phyloP scores from a whole-genome alignment of 2,329 filamentous ascomycete species.

The Monosporascus sp. region DNA sequence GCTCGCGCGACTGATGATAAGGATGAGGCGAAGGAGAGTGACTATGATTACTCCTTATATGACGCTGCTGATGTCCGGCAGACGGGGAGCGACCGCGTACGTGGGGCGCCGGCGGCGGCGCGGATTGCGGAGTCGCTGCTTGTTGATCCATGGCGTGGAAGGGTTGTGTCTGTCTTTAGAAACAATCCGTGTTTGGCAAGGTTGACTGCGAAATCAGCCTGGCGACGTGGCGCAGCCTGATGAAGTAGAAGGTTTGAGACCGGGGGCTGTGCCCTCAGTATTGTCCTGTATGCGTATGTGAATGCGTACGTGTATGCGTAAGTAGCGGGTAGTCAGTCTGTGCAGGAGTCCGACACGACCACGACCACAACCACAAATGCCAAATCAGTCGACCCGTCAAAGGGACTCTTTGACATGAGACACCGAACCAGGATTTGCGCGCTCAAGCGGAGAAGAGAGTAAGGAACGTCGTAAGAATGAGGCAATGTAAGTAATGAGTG shows the following conservation, averaged over 20 bases:
- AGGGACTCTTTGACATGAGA: neutral
- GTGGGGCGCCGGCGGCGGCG: neutral
- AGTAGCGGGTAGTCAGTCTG: neutral
- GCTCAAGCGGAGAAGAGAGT: neutral
- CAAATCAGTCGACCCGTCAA: neutral
- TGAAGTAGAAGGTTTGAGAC: conserved; percentile 11
- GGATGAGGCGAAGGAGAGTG: conserved; percentile 59
- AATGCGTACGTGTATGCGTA: neutral
- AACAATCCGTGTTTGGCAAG: conserved; percentile 19
- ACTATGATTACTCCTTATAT: conserved; percentile 64
- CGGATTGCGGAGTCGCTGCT: conserved; percentile 9
- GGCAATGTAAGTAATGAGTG: neutral
- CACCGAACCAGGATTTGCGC: neutral
- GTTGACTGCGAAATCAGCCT: conserved; percentile 27
- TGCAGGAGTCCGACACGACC: neutral
- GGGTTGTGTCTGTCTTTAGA: conserved; percentile 31
- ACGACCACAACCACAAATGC: neutral
- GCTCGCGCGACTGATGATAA: conserved; percentile 43
- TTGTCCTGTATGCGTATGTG: neutral
- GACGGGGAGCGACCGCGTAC: conserved; percentile 57
- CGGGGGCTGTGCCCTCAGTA: conserved; percentile 22
- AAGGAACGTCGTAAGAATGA: neutral
- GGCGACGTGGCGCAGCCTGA: conserved; percentile 23
- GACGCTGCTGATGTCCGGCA: conserved; percentile 49
- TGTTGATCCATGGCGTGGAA: conserved; percentile 46